These are phyloP conservation scores for Suhomyces sp. DNA, from an alignment of 805 yeast genomes.

Conservation along the genomic window DNA sequence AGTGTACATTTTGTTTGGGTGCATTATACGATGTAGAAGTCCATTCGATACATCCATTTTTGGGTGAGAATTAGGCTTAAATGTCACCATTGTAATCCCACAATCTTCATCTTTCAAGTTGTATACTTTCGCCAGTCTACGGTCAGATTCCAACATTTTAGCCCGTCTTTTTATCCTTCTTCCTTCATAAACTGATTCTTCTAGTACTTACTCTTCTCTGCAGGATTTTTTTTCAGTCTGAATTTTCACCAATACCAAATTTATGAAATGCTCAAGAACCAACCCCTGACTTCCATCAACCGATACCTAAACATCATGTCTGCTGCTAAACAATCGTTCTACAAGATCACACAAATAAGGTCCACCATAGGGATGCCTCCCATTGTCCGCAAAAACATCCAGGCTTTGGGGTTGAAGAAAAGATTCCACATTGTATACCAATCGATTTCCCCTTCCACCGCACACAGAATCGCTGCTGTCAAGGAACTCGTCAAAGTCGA, in stretches of 20 bases:
- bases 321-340: slow-evolving; percentile 20
- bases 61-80: too few relatives aligned
- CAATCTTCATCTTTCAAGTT: too few relatives aligned
- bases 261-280: too few relatives aligned
- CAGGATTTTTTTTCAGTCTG: slow-evolving; percentile 2
- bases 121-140: too few relatives aligned
- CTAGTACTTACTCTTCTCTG: neutral
- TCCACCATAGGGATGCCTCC: slow-evolving; percentile 87
- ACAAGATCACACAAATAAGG: slow-evolving; percentile 70
- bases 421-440: slow-evolving; percentile 77
- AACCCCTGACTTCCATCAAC: too few relatives aligned
- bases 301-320: slow-evolving; percentile 7
- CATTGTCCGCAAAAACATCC: slow-evolving; percentile 59
- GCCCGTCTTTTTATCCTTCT: too few relatives aligned
- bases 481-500: slow-evolving; percentile 87
- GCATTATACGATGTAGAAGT: too few relatives aligned
- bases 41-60: too few relatives aligned
- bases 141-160: too few relatives aligned
- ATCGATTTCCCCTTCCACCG: slow-evolving; percentile 70
- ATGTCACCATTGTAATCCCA: too few relatives aligned
- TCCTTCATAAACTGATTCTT: too few relatives aligned
- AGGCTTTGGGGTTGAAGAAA: slow-evolving; percentile 69
- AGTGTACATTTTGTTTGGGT: too few relatives aligned
- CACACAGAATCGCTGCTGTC: slow-evolving; percentile 79
- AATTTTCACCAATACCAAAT: slow-evolving; percentile 2